phyloP scores from a whole-genome alignment of 192 early-diverging fungal species.

The Coemansia sp. region DNA sequence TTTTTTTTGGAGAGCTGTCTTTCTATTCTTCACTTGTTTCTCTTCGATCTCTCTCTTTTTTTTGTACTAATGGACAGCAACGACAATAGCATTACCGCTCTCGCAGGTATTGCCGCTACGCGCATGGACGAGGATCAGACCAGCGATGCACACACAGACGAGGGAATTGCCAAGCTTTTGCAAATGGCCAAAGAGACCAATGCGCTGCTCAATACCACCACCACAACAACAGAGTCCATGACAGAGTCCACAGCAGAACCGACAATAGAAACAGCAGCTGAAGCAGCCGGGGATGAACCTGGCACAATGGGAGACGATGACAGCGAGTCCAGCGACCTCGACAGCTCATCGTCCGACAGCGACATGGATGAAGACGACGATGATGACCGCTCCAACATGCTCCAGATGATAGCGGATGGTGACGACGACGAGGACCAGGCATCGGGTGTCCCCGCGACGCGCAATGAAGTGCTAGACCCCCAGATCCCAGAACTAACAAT shows the following conservation, averaged over 20 bases:
- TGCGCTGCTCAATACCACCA: not conserved
- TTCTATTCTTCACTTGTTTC: too few relatives aligned
- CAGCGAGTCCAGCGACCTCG: slow-evolving; percentile 5
- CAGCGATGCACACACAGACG: not conserved
- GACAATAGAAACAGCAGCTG: too few relatives aligned
- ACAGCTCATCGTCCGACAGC: slow-evolving; percentile 13
- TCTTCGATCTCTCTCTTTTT: not conserved
- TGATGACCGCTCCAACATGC: not conserved
- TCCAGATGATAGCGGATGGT: slow-evolving; percentile 24
- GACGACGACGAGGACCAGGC: slow-evolving; percentile 18
- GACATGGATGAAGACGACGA: slow-evolving; percentile 25
- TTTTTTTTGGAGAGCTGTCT: not conserved
- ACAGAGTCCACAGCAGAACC: too few relatives aligned
- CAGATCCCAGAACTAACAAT: slow-evolving; percentile 53
- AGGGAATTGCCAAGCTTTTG: slow-evolving; percentile 10
- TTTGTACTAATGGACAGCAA: slow-evolving; percentile 4
- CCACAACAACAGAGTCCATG: not conserved
- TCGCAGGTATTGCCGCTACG: not conserved
- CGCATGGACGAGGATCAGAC: not conserved
- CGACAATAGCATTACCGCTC: slow-evolving; percentile 6
- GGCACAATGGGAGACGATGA: not conserved
- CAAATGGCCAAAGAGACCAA: slow-evolving; percentile 24
- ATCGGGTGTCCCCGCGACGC: slow-evolving; percentile 30
- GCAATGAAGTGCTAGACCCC: slow-evolving; percentile 65
- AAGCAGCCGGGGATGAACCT: not conserved